phyloP scores from a whole-genome alignment of 441 rosid genomes.

The Arabidopsis lyrata region DNA sequence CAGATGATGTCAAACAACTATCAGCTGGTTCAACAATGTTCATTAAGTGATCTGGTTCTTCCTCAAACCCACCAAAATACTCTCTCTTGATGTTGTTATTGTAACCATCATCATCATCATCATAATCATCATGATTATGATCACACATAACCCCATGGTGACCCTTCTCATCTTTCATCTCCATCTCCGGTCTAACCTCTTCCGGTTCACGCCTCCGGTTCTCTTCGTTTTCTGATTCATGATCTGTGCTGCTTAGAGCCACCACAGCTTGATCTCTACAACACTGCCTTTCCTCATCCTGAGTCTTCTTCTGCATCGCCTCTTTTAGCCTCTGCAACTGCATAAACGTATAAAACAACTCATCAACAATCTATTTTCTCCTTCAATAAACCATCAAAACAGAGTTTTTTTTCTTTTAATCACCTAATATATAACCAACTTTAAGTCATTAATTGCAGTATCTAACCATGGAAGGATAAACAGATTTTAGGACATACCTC shows the following conservation, averaged over 20 bases:
- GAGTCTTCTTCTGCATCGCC: constrained; percentile 43
- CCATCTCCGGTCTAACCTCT: constrained; percentile 47
- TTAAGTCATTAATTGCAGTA: not conserved
- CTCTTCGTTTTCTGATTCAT: constrained; percentile 60
- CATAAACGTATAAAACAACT: constrained; percentile 21
- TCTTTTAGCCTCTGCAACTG: constrained; percentile 72
- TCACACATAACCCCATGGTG: too few relatives aligned
- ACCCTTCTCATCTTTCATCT: constrained; percentile 41
- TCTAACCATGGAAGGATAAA: not conserved
- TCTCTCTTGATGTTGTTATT: constrained; percentile 58
- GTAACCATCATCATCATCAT: constrained; percentile 26
- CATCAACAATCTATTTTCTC: constrained; percentile 16
- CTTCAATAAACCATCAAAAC: constrained; percentile 21
- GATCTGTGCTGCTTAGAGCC: constrained; percentile 49
- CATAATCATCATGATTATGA: not conserved
- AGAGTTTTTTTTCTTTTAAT: not conserved
- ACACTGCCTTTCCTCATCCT: constrained; percentile 51
- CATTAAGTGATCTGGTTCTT: constrained; percentile 59
- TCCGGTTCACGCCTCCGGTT: constrained; percentile 34
- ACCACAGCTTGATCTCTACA: constrained; percentile 39
- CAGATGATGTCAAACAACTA: constrained; percentile 77
- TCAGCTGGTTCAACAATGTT: constrained; percentile 65
- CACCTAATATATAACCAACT: not conserved
- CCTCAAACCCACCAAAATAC: constrained; percentile 64
- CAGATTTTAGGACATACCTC: constrained; percentile 56